A percentile compares a stretch with the other conserved stretches of the same genome.
Conservation (phyloP, 176 grass and related monocot species). For the Carex pumila region DNA sequence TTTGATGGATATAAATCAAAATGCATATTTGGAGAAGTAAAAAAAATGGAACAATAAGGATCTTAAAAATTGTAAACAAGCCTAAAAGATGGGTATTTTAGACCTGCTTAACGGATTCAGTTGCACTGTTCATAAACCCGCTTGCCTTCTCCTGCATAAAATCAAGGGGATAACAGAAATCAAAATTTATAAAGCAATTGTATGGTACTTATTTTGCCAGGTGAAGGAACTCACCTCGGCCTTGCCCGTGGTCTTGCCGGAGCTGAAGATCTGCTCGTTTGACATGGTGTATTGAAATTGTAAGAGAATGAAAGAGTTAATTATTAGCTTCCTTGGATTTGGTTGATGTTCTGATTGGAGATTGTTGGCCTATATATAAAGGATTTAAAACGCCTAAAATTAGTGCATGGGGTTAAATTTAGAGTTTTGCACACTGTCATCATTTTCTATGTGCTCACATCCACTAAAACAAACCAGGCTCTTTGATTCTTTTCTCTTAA, state of each 20-base stretch:
- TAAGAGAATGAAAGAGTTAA: conserved; percentile 8
- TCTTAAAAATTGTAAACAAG: not conserved
- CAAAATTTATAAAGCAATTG: not conserved
- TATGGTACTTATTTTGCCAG: not conserved
- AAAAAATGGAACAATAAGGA: not conserved
- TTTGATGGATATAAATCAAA: not conserved
- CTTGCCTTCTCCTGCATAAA: conserved; percentile 10
- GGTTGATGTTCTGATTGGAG: not conserved
- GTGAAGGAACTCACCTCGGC: not conserved
- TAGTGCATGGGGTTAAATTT: not conserved
- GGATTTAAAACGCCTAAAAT: not conserved
- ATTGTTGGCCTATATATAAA: not conserved
- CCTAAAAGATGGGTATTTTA: not conserved
- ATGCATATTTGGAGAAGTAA: not conserved
- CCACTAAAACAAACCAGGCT: no score
- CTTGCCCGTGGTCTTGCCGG: conserved; percentile 6
- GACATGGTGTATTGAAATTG: not conserved
- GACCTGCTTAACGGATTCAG: conserved; percentile 5
- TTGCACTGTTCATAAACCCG: not conserved
- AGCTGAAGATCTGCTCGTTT: conserved; percentile 3
- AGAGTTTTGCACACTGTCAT: not conserved
- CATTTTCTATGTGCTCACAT: not conserved
- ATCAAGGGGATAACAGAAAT: not conserved
- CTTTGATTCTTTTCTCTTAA: no score
- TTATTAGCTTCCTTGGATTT: not conserved